Evolutionary conservation across 2,329 filamentous ascomycete genomes (phyloP), one percentile per base, ranked within the genome.

Genomic region (Penicillium capsulatum): DNA sequence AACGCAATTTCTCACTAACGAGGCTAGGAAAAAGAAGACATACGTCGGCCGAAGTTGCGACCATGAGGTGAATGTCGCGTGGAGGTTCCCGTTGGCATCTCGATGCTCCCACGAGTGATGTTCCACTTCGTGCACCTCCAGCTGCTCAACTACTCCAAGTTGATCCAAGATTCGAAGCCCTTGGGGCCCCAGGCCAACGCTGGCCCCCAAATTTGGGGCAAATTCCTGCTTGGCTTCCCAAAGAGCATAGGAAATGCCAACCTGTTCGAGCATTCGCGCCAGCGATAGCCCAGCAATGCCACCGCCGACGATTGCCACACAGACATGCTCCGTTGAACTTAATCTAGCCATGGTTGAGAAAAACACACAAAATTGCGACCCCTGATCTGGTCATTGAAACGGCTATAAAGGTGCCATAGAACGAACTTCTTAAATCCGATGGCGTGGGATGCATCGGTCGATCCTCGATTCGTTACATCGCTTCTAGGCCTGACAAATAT

Each of bases 221-320:
- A 38, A 22, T 4, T 16, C 10, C 5, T 17, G 17, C 16, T 38
- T 17, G 24, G 32, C 53, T 45, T 79, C 75, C 7, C 46, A 35
- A 8, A 48, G 3, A 62, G 2, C 64, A 64, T 17, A 76, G 63
- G 0, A 65, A 52, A 0, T 47, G 13, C 32, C 67, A 54, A 0
- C 55, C 50, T 44, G 77, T 73, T 44, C 36, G 5, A 44, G 37
- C 26, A 40, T 65, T 29, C 67, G 64, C 3, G 73, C 71, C 6
- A 75, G 53, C 0, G 67, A 60, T 1, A 76, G 54, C 5, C 75
- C 75, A 2, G 68, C 62, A n/a, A 77, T 56, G 31, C 69, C 65
- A 5, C 71, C 74, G 13, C 74, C 74, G 1, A 62, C 69, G 27
- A 77, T 75, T 11, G 6, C 26, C 5, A 28, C 26, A 6, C 10